Percentiles rank a stretch among this genome's conserved stretches.
These are phyloP conservation scores for Yarrowia keelungensis DNA, from an alignment of 805 yeast species.

Conservation along the genomic window DNA sequence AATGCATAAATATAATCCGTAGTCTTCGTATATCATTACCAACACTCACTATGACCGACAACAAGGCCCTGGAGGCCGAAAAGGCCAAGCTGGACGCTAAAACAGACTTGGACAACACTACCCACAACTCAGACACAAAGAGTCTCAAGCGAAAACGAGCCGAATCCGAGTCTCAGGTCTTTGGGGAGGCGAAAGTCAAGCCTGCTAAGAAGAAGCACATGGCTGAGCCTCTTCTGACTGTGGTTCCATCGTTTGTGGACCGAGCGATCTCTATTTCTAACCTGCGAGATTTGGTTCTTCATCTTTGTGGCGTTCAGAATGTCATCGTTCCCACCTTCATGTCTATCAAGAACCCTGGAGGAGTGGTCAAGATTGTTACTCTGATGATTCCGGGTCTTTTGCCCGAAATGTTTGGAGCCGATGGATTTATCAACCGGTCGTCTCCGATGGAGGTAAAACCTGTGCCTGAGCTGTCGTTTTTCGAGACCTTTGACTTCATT, in stretches of 20 bases:
- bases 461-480: slow-evolving; percentile 47
- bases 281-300: slow-evolving; percentile 57
- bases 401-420: slow-evolving; percentile 54
- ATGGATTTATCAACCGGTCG: not conserved
- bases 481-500: slow-evolving; percentile 54
- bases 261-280: slow-evolving; percentile 45
- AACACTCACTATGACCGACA: slow-evolving; percentile 22
- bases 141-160: slow-evolving; percentile 28
- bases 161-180: not conserved
- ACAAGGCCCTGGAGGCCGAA: slow-evolving; percentile 23
- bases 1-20: slow-evolving; percentile 27
- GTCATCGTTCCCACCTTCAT: slow-evolving; percentile 58
- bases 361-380: slow-evolving; percentile 62
- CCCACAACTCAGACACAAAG: slow-evolving; percentile 3
- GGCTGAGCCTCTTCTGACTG: slow-evolving; percentile 44
- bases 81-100: not conserved
- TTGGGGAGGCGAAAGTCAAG: slow-evolving; percentile 17
- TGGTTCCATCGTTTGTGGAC: slow-evolving; percentile 38
- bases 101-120: not conserved
- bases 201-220: slow-evolving; percentile 44
- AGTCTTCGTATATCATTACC: not conserved
- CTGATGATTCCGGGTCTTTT: slow-evolving; percentile 72
- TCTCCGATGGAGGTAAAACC: slow-evolving; percentile 40
- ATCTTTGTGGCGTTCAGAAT: slow-evolving; percentile 53
- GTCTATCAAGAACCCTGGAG: slow-evolving; percentile 56